Conservation (phyloP, 129 eudicot species). For the Flaveria ramosissima region DNA sequence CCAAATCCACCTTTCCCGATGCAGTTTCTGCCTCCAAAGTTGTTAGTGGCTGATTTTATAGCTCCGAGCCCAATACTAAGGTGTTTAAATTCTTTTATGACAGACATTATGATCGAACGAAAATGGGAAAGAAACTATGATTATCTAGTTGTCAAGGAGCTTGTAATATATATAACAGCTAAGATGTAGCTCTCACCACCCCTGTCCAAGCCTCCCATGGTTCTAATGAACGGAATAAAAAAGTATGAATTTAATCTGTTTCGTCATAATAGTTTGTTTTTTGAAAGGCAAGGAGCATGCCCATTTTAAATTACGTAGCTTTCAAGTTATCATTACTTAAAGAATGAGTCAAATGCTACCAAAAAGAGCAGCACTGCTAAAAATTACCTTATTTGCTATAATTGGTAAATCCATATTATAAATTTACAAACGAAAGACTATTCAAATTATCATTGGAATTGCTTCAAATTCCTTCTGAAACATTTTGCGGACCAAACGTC, state of each 20-base stretch:
- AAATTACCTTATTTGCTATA: too few species aligned
- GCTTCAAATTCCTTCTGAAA: too few species aligned
- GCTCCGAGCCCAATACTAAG: conserved; percentile 8
- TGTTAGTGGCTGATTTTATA: conserved; percentile 15
- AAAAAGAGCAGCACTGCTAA: background rate
- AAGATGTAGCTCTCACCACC: background rate
- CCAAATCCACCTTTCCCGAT: conserved; percentile 17
- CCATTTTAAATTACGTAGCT: background rate
- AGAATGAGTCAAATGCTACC: background rate
- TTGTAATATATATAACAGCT: background rate
- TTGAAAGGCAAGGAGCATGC: background rate
- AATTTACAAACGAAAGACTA: too few species aligned
- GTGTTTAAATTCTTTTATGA: conserved; percentile 10
- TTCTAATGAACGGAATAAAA: background rate
- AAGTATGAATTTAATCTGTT: background rate
- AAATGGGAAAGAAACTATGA: background rate
- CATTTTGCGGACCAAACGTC: too few species aligned
- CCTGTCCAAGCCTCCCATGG: background rate
- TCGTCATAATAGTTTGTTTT: background rate
- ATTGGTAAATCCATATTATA: too few species aligned
- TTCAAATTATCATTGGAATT: too few species aligned
- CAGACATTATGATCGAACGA: background rate
- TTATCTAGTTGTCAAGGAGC: background rate
- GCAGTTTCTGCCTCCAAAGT: conserved; percentile 6
- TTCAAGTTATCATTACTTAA: background rate